phyloP scores from a whole-genome alignment of 2,329 filamentous ascomycete species.

The Xylogone sp. region DNA sequence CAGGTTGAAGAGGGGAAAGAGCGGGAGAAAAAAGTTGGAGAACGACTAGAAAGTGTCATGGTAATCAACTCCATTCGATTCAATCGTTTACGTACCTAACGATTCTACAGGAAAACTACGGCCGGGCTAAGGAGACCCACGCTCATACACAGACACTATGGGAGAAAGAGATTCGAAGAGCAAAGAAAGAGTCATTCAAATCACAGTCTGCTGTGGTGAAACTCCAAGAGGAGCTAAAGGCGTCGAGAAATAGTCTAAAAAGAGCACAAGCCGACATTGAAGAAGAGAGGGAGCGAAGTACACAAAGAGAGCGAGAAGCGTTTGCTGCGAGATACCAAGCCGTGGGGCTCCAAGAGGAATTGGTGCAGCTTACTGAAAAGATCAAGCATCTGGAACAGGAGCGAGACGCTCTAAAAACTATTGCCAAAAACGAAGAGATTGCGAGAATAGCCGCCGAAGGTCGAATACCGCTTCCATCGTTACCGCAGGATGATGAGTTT shows the following conservation, averaged over 20 bases:
- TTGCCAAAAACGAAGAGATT: slow-evolving; percentile 70
- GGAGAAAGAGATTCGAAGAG: slow-evolving; percentile 70
- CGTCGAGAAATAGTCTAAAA: slow-evolving; percentile 47
- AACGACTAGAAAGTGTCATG: slow-evolving; percentile 66
- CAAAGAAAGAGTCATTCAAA: slow-evolving; percentile 71
- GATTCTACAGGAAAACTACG: slow-evolving; percentile 59
- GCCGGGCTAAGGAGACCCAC: slow-evolving; percentile 66
- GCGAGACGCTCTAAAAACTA: slow-evolving; percentile 68
- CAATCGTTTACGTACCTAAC: slow-evolving; percentile 10
- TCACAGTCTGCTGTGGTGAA: slow-evolving; percentile 67
- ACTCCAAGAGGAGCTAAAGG: slow-evolving; percentile 70
- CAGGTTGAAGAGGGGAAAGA: slow-evolving; percentile 63
- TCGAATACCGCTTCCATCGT: slow-evolving; percentile 59
- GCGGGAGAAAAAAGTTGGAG: slow-evolving; percentile 61
- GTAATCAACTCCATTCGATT: slow-evolving; percentile 38
- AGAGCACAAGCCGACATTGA: slow-evolving; percentile 56
- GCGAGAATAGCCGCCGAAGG: slow-evolving; percentile 70
- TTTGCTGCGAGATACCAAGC: slow-evolving; percentile 65
- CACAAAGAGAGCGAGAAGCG: slow-evolving; percentile 63
- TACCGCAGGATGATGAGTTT: slow-evolving; percentile 57
- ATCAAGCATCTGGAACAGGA: slow-evolving; percentile 68
- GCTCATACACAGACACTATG: slow-evolving; percentile 63
- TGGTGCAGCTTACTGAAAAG: slow-evolving; percentile 59
- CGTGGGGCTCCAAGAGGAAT: slow-evolving; percentile 61
- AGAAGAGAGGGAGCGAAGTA: slow-evolving; percentile 58